These are phyloP conservation scores for Salix udensis DNA, from an alignment of 345 rosid genomes.

Conservation along the genomic window DNA sequence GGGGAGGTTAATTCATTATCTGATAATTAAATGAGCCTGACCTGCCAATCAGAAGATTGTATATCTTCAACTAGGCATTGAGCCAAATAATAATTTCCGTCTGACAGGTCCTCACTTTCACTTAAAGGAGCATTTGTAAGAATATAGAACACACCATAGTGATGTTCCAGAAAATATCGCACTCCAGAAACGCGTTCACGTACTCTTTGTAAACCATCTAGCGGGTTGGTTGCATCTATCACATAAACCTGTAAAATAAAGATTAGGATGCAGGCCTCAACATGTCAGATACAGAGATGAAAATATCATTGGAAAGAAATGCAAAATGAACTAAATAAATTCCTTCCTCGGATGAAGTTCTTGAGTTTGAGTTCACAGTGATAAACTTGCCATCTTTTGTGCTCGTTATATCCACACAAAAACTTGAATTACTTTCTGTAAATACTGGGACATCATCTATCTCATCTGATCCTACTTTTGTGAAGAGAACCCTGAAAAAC, in stretches of 20 bases:
- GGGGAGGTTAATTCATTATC: not conserved
- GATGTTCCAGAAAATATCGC: conserved; percentile 78
- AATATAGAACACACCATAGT: conserved; percentile 57
- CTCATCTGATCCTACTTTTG: conserved; percentile 45
- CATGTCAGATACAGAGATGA: not conserved
- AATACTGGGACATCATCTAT: conserved; percentile 40
- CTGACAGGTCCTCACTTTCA: conserved; percentile 30
- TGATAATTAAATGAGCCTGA: conserved; percentile 15
- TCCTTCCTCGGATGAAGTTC: conserved; percentile 96
- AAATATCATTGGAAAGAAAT: conserved; percentile 6
- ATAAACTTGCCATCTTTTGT: conserved; percentile 97
- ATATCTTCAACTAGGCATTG: conserved; percentile 48
- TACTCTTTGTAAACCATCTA: conserved; percentile 48
- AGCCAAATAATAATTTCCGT: conserved; percentile 58
- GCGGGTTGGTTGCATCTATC: conserved; percentile 53
- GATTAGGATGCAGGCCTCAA: conserved; percentile 21
- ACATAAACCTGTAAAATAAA: conserved; percentile 59
- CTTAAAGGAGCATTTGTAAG: conserved; percentile 66
- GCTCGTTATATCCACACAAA: conserved; percentile 80
- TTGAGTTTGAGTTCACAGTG: conserved; percentile 88
- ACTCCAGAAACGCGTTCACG: conserved; percentile 57
- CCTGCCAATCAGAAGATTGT: conserved; percentile 58
- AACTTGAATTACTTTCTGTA: conserved; percentile 60
- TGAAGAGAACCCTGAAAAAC: conserved; percentile 58
- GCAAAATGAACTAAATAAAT: conserved; percentile 34